phyloP scores from a whole-genome alignment of 768 basidiomycete genomes.

The Termitomyces sp. region DNA sequence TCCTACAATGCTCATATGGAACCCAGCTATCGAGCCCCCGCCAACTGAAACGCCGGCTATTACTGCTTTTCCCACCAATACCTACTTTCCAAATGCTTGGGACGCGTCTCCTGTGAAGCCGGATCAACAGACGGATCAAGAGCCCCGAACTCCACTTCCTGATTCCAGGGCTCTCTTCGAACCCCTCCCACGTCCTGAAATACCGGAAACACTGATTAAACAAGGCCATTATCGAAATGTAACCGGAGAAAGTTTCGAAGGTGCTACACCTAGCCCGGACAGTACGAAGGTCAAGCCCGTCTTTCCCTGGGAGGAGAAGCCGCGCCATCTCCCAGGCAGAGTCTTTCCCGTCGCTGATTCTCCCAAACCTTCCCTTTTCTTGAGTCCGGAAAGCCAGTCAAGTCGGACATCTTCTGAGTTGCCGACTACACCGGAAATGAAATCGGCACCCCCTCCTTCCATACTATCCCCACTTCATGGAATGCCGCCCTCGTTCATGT shows the following conservation, averaged over 20 bases:
- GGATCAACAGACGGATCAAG: slow-evolving; percentile 35
- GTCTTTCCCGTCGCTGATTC: slow-evolving; percentile 70
- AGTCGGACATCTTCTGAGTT: slow-evolving; percentile 36
- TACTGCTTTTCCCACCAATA: slow-evolving; percentile 66
- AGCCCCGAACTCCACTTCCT: slow-evolving; percentile 32
- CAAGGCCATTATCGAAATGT: slow-evolving; percentile 77
- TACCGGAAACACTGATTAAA: slow-evolving; percentile 63
- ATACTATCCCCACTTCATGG: slow-evolving; percentile 46
- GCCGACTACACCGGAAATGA: slow-evolving; percentile 36
- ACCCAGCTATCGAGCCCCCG: slow-evolving; percentile 78
- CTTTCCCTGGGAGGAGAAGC: slow-evolving; percentile 95
- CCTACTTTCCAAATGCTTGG: slow-evolving; percentile 87
- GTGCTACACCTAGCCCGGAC: slow-evolving; percentile 60
- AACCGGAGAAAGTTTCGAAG: slow-evolving; percentile 43
- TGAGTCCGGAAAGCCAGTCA: slow-evolving; percentile 36
- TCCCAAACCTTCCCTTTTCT: slow-evolving; percentile 46
- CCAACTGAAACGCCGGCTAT: slow-evolving; percentile 56
- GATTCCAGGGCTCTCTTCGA: slow-evolving; percentile 56
- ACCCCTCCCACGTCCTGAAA: slow-evolving; percentile 56
- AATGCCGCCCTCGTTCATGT: slow-evolving; percentile 58
- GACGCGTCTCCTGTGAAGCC: slow-evolving; percentile 54
- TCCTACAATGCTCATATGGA: slow-evolving; percentile 73
- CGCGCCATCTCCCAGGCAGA: slow-evolving; percentile 63
- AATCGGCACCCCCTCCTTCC: slow-evolving; percentile 20
- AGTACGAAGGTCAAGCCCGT: slow-evolving; percentile 68